Evolutionary conservation across 345 rosid species (phyloP), one percentile per base, ranked within the genome.

Genomic region (Citrus maxima): DNA sequence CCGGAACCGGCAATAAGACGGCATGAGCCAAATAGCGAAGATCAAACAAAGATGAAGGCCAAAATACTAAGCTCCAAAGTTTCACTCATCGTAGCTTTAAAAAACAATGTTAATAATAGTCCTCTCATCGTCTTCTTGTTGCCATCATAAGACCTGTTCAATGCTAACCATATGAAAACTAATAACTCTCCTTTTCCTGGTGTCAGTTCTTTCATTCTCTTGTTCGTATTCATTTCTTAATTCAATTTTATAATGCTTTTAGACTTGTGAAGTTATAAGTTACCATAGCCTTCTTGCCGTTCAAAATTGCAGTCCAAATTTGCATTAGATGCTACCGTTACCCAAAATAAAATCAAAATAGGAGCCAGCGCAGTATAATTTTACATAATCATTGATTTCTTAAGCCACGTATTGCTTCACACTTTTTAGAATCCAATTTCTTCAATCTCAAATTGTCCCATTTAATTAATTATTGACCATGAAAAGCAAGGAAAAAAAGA

Each of bases 401-500:
- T 18, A 51, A 18, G 56, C 22, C 56, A 51, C 5, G 56, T 51
- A 18, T 51, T 51, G 22, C 21, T 51, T 51, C 22, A 18, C 19
- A 18, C 56, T 18, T 18, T 42, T 42, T 42, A 18, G 21, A 51
- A 18, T 51, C 21, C 19, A 51, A 14, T 51, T 18, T 51, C 56
- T 14, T 51, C 56, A 16, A 51, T 51, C 21, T 18, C 56, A 51
- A 4, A 51, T 18, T 51, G 22, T 51, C 21, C 56, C 22, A 51
- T 2, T 16, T 18, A 58, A 58, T 22, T 8, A n/a, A 58, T n/a
- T 21, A n/a, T 22, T 58, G 24, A 22, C 62, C 24, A 82, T 79
- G 84, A 77, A 74, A 74, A 72, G 69, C 82, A 24, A 51, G 65
- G 25, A 40, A 10, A 78, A n/a, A 25, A 82, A 78, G 79, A 69